phyloP scores from a whole-genome alignment of 192 early-diverging fungal genomes.

The Podila epigama region DNA sequence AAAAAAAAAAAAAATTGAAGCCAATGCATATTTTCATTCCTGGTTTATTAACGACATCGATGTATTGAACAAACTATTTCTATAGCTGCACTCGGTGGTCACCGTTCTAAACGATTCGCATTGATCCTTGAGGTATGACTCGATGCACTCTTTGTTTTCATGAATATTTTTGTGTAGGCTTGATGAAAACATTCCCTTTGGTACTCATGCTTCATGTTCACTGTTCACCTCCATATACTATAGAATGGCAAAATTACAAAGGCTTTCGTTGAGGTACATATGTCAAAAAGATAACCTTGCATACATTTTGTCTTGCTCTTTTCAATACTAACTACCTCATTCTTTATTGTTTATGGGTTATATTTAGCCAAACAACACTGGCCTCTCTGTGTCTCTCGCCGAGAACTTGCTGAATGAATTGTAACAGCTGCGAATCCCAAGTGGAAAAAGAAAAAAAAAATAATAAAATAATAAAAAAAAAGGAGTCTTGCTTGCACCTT shows the following conservation, averaged over 20 bases:
- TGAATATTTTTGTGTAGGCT: neutral
- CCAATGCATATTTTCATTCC: no score
- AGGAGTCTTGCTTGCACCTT: no score
- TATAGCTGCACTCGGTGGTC: slow-evolving; percentile 54
- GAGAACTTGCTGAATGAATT: slow-evolving; percentile 54
- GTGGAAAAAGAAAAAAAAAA: no score
- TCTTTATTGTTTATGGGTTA: neutral
- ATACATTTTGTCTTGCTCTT: neutral
- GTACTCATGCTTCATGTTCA: neutral
- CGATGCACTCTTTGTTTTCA: neutral
- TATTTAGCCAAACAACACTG: slow-evolving; percentile 64
- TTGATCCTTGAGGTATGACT: slow-evolving; percentile 54
- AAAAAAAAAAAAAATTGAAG: no score
- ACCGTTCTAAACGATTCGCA: slow-evolving; percentile 61
- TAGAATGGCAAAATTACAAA: slow-evolving; percentile 53
- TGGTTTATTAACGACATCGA: no score
- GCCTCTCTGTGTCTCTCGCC: slow-evolving; percentile 54
- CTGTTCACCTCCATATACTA: neutral
- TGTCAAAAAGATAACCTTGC: no score
- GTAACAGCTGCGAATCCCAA: no score
- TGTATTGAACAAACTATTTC: no score
- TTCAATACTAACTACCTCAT: neutral
- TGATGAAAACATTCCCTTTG: neutral
- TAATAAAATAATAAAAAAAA: no score
- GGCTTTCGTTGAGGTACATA: slow-evolving; percentile 52